A percentile compares a stretch with the other conserved stretches of the same genome.
These are phyloP conservation scores for Adansonia rubrostipa DNA, from an alignment of 441 rosid species.

Conservation along the genomic window DNA sequence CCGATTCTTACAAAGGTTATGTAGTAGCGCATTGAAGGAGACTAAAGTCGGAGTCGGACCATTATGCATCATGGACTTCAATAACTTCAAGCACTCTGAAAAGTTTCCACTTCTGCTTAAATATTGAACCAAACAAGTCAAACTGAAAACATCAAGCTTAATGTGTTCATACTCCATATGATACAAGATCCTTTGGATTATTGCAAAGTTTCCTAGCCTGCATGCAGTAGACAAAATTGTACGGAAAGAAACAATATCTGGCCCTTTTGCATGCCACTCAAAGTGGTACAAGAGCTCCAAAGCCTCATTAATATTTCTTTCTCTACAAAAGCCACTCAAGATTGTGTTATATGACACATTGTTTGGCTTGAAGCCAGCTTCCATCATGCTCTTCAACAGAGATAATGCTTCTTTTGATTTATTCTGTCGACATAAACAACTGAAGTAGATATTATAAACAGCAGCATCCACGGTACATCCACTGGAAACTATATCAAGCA, in stretches of 20 bases:
- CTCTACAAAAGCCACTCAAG: conserved; percentile 42
- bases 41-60: conserved; percentile 33
- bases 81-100: conserved; percentile 34
- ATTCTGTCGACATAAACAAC: conserved; percentile 38
- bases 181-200: conserved; percentile 32
- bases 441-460: conserved; percentile 40
- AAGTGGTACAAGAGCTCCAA: conserved; percentile 36
- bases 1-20: conserved; percentile 46
- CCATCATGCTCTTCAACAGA: conserved; percentile 35
- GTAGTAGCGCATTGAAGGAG: conserved; percentile 35
- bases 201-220: conserved; percentile 32
- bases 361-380: conserved; percentile 38
- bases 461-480: conserved; percentile 39
- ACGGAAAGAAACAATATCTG: conserved; percentile 46
- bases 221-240: conserved; percentile 44
- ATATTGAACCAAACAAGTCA: conserved; percentile 41
- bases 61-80: conserved; percentile 33
- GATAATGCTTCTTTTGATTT: conserved; percentile 40
- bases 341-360: conserved; percentile 45
- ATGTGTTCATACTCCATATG: conserved; percentile 36
- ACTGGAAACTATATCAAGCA: conserved; percentile 35
- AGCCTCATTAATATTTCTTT: conserved; percentile 37
- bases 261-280: conserved; percentile 41
- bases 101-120: conserved; percentile 32
- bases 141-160: conserved; percentile 32